Percentiles rank a stretch among this genome's conserved stretches.
phyloP scores from a whole-genome alignment of 805 yeast species.

The Cephaloascus fragrans region DNA sequence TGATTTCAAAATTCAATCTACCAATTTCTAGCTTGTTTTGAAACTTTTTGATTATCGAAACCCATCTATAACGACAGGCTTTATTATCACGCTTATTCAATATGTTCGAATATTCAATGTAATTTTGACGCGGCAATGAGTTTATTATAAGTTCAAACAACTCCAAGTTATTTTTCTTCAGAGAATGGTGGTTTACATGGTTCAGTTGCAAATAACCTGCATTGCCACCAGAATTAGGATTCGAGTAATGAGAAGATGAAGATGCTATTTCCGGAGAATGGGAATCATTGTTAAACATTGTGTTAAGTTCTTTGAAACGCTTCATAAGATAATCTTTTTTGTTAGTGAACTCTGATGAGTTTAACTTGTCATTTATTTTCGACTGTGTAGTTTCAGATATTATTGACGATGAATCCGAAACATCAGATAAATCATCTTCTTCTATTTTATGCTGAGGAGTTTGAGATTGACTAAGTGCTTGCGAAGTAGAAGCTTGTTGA shows the following conservation, averaged over 20 bases:
- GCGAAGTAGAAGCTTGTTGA: no score
- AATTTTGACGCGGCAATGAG: conserved; percentile 4
- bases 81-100: conserved; percentile 4
- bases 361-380: not conserved
- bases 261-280: no score
- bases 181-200: no score
- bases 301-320: not conserved
- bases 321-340: not conserved
- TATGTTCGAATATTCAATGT: conserved; percentile 1
- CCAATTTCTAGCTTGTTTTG: conserved; percentile 2
- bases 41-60: conserved; percentile 3
- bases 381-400: not conserved
- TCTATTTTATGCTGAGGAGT: no score
- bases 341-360: not conserved
- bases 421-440: not conserved
- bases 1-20: conserved; percentile 1
- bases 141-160: conserved; percentile 3
- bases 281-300: not conserved
- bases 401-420: not conserved
- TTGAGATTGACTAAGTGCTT: no score
- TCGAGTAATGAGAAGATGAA: no score
- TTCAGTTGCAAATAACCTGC: no score
- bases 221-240: not conserved
- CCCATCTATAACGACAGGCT: conserved; percentile 5
- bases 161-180: conserved; percentile 2